phyloP scores from a whole-genome alignment of 2,329 filamentous ascomycete species.

The Verticillium nubilum region DNA sequence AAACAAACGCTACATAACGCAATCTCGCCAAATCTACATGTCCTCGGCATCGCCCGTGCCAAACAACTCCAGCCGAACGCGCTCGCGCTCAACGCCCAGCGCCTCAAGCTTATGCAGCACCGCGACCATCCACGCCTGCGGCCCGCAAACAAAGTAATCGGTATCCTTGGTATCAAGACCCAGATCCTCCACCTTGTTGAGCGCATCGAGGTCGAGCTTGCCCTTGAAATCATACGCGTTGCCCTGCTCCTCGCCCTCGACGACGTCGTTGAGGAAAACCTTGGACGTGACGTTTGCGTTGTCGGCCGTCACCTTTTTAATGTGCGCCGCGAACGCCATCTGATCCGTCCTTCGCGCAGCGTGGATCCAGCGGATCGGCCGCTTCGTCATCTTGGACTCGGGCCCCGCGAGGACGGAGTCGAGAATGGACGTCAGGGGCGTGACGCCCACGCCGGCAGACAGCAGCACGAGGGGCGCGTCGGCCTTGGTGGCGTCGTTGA shows the following conservation, averaged over 20 bases:
- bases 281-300: slow-evolving; percentile 43
- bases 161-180: slow-evolving; percentile 47
- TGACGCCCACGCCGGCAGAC: slow-evolving; percentile 64
- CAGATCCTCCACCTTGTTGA: slow-evolving; percentile 49
- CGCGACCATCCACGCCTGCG: slow-evolving; percentile 63
- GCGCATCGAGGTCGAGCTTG: slow-evolving; percentile 49
- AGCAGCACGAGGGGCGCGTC: slow-evolving; percentile 57
- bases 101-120: slow-evolving; percentile 45
- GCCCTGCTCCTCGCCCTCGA: slow-evolving; percentile 37
- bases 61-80: slow-evolving; percentile 64
- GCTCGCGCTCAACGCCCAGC: slow-evolving; percentile 50
- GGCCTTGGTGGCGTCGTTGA: slow-evolving; percentile 28
- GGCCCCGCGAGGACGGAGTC: slow-evolving; percentile 37
- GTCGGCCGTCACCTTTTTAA: slow-evolving; percentile 35
- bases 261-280: slow-evolving; percentile 52
- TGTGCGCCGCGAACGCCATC: slow-evolving; percentile 50
- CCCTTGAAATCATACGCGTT: slow-evolving; percentile 55
- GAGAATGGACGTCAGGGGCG: slow-evolving; percentile 61
- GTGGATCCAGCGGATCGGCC: slow-evolving; percentile 60
- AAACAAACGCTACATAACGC: not conserved
- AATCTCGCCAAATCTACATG: not conserved
- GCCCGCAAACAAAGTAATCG: slow-evolving; percentile 69
- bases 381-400: slow-evolving; percentile 17
- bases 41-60: slow-evolving; percentile 43
- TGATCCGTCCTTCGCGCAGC: slow-evolving; percentile 43